phyloP scores from a whole-genome alignment of 768 basidiomycete genomes.

The Scleroderma bovista region DNA sequence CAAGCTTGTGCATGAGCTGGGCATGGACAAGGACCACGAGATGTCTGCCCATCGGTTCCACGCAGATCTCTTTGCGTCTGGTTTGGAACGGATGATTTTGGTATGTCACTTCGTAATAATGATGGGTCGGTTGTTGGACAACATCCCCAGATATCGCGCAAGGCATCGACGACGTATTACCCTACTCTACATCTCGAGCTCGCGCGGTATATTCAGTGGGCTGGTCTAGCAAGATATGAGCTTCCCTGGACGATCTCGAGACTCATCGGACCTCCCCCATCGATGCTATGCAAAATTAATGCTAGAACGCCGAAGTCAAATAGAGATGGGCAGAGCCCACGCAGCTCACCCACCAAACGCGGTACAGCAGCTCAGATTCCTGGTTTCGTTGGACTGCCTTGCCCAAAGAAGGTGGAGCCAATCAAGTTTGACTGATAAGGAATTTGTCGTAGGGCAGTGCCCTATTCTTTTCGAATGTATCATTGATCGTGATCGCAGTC shows the following conservation, averaged over 20 bases:
- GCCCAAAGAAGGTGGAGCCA: slow-evolving; percentile 39
- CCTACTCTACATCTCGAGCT: slow-evolving; percentile 92
- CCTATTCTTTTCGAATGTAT: not conserved
- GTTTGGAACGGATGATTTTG: slow-evolving; percentile 84
- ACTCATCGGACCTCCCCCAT: slow-evolving; percentile 74
- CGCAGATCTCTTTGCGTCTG: slow-evolving; percentile 81
- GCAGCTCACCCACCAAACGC: slow-evolving; percentile 22
- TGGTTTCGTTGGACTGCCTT: slow-evolving; percentile 28
- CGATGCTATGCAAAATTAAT: slow-evolving; percentile 44
- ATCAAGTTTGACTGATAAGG: slow-evolving; percentile 33
- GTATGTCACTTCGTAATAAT: slow-evolving; percentile 40
- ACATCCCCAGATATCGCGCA: slow-evolving; percentile 72
- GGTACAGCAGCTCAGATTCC: slow-evolving; percentile 6
- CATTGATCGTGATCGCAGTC: not conserved
- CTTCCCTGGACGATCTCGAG: slow-evolving; percentile 79
- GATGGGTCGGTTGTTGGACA: not conserved
- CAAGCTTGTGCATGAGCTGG: slow-evolving; percentile 56
- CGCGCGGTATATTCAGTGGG: slow-evolving; percentile 74
- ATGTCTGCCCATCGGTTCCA: slow-evolving; percentile 82
- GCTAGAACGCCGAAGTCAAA: slow-evolving; percentile 9
- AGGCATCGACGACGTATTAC: slow-evolving; percentile 93
- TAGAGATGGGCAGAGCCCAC: slow-evolving; percentile 12
- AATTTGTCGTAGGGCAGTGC: not conserved
- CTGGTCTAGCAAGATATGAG: slow-evolving; percentile 61
- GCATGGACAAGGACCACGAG: slow-evolving; percentile 61